A percentile compares a stretch with the other conserved stretches of the same genome.
phyloP scores from a whole-genome alignment of 495 filamentous ascomycete species.

The Trichodelitschia bisporula region DNA sequence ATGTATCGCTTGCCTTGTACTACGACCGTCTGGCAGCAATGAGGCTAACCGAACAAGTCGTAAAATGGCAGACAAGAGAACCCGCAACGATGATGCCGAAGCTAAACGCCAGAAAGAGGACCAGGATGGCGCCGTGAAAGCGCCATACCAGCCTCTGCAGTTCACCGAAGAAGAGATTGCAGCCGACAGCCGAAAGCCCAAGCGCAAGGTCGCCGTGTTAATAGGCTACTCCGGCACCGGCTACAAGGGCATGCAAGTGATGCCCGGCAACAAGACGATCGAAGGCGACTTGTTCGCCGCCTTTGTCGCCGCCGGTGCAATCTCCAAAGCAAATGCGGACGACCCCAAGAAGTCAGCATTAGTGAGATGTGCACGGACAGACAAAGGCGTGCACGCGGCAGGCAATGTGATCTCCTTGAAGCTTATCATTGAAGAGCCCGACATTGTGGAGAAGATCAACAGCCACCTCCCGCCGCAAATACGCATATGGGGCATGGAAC shows the following conservation, averaged over 20 bases:
- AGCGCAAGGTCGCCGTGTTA: slow-evolving; percentile 85
- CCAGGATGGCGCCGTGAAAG: slow-evolving; percentile 6
- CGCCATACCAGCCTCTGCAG: slow-evolving; percentile 25
- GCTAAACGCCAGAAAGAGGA: slow-evolving; percentile 32
- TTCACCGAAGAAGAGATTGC: slow-evolving; percentile 62
- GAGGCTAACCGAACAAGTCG: slow-evolving; percentile 38
- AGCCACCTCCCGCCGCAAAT: slow-evolving; percentile 63
- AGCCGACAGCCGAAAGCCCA: slow-evolving; percentile 61
- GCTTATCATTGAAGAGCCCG: slow-evolving; percentile 74
- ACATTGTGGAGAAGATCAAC: slow-evolving; percentile 81
- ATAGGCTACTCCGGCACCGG: slow-evolving; percentile 93
- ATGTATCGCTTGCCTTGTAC: not conserved
- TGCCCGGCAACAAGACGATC: slow-evolving; percentile 51
- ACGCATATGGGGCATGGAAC: slow-evolving; percentile 72
- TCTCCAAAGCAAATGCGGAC: slow-evolving; percentile 86
- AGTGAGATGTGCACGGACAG: slow-evolving; percentile 79
- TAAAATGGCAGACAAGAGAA: slow-evolving; percentile 35
- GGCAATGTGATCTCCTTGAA: slow-evolving; percentile 92
- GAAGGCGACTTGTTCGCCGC: slow-evolving; percentile 91
- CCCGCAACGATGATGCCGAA: slow-evolving; percentile 29
- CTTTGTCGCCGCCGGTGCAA: slow-evolving; percentile 69
- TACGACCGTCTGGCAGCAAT: not conserved
- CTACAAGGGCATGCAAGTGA: slow-evolving; percentile 87
- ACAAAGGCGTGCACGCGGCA: slow-evolving; percentile 94
- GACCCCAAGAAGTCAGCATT: slow-evolving; percentile 93